Percentiles rank a stretch among this genome's conserved stretches.
These are phyloP conservation scores for Cladophialophora psammophila DNA, from an alignment of 2,329 filamentous ascomycete species.

Conservation along the genomic window DNA sequence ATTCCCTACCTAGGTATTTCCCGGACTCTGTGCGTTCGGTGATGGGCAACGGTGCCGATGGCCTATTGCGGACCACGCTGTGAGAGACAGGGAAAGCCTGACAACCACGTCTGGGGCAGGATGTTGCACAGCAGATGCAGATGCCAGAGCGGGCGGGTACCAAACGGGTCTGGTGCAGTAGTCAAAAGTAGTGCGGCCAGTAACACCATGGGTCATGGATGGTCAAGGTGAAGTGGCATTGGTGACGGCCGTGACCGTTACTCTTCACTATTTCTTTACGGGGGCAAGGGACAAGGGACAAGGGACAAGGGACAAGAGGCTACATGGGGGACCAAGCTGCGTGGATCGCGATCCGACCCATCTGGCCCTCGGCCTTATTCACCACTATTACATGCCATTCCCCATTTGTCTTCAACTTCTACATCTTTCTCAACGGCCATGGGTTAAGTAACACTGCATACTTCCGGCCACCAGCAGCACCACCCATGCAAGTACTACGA, in stretches of 20 bases:
- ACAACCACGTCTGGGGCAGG: slow-evolving; percentile 21
- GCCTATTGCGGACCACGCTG: slow-evolving; percentile 1
- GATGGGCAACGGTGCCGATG: slow-evolving; percentile 9
- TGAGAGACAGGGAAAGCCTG: slow-evolving; percentile 13
- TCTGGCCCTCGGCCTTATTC: not conserved
- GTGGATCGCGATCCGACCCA: slow-evolving; percentile 5
- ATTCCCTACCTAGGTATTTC: not conserved
- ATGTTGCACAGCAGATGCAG: slow-evolving; percentile 21
- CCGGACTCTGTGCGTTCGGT: not conserved
- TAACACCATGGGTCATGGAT: slow-evolving; percentile 1
- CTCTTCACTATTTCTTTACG: too few relatives aligned
- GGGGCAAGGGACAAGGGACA: slow-evolving; percentile 3
- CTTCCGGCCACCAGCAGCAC: too few relatives aligned
- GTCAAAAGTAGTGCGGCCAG: not conserved
- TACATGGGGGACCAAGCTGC: not conserved
- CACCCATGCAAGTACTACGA: too few relatives aligned
- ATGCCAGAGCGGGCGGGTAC: slow-evolving; percentile 8
- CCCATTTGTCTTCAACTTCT: too few relatives aligned
- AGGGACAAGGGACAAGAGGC: slow-evolving; percentile 6
- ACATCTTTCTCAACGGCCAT: too few relatives aligned
- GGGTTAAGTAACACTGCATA: too few relatives aligned
- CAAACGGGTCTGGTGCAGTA: slow-evolving; percentile 19
- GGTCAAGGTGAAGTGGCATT: slow-evolving; percentile 10
- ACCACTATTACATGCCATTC: too few relatives aligned
- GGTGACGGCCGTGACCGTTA: not conserved